Evolutionary conservation across 1,139 yeast species (phyloP).

Genomic region (Arxiozyma heterogenica): DNA sequence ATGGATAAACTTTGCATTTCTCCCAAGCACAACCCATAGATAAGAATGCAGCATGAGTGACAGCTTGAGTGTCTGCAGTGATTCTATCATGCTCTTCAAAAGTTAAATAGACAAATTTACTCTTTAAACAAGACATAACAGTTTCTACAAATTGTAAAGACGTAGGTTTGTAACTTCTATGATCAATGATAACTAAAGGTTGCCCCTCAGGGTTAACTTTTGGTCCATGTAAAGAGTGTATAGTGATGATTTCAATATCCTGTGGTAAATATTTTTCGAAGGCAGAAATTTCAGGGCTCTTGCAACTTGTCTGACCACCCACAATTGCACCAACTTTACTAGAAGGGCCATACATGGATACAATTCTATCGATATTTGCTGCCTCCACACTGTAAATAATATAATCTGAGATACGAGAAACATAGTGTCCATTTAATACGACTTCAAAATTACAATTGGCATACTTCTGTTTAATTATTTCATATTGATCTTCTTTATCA

Average conservation of each 20-base stretch:
- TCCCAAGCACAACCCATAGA: conserved; percentile 98
- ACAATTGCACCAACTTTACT: conserved; percentile 82
- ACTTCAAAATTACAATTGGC: conserved; percentile 43
- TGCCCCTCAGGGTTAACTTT: conserved; percentile 82
- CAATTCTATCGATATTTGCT: conserved; percentile 65
- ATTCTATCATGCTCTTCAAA: conserved; percentile 86
- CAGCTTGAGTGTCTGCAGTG: conserved; percentile 98
- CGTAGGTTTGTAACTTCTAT: conserved; percentile 47
- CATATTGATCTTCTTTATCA: conserved; percentile 65
- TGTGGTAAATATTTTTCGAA: conserved; percentile 65
- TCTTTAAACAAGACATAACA: conserved; percentile 61
- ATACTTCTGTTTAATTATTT: conserved; percentile 38
- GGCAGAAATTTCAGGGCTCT: conserved; percentile 80
- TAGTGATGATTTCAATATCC: conserved; percentile 74
- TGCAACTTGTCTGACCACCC: conserved; percentile 98
- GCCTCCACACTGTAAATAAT: conserved; percentile 88
- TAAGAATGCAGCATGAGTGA: conserved; percentile 93
- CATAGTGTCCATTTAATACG: conserved; percentile 67
- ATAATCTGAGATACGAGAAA: conserved; percentile 71
- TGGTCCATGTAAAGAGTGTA: conserved; percentile 95
- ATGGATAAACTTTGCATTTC: conserved; percentile 73
- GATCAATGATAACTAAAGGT: conserved; percentile 78
- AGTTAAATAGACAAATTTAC: conserved; percentile 67
- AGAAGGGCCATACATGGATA: conserved; percentile 69
- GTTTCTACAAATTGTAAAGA: conserved; percentile 52